These are phyloP conservation scores for Furcasterigmium furcatum DNA, from an alignment of 2,329 filamentous ascomycete genomes.

Conservation along the genomic window DNA sequence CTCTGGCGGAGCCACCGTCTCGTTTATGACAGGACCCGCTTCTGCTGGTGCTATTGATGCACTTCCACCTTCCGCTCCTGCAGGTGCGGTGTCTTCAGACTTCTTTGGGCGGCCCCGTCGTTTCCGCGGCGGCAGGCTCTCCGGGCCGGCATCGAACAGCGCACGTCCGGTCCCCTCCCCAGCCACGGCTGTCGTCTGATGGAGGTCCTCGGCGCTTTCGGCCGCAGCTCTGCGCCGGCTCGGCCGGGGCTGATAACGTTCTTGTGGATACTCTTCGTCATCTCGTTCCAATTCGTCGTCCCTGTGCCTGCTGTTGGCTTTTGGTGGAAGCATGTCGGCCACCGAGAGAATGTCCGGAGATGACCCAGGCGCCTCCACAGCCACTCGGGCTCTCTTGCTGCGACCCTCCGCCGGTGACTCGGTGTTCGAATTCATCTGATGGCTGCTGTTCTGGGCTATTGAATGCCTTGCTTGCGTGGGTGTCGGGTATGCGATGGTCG, in stretches of 20 bases:
- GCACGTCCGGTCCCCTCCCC: background rate
- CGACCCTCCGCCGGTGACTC: background rate
- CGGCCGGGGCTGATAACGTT: constrained; percentile 1
- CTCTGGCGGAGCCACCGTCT: constrained; percentile 10
- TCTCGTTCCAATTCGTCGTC: background rate
- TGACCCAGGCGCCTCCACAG: constrained; percentile 5
- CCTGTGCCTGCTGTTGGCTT: background rate
- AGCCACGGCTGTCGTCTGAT: background rate
- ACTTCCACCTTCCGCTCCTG: background rate
- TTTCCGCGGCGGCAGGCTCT: constrained; percentile 4
- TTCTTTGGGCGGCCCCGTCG: constrained; percentile 14
- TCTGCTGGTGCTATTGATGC: background rate
- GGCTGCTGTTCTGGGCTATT: background rate
- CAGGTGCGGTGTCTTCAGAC: background rate
- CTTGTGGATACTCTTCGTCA: background rate
- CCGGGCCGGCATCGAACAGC: constrained; percentile 7
- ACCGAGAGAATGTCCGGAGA: constrained; percentile 16
- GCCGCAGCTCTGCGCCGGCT: constrained; percentile 1
- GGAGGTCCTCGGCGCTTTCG: background rate
- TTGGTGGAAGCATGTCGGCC: background rate
- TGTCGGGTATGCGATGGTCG: constrained; percentile 30
- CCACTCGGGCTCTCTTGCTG: background rate
- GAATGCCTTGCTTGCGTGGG: constrained; percentile 22
- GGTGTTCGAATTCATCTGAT: background rate
- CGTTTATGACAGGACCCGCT: background rate